Conservation (phyloP, 768 basidiomycete genomes). For the Suillus subluteus region DNA sequence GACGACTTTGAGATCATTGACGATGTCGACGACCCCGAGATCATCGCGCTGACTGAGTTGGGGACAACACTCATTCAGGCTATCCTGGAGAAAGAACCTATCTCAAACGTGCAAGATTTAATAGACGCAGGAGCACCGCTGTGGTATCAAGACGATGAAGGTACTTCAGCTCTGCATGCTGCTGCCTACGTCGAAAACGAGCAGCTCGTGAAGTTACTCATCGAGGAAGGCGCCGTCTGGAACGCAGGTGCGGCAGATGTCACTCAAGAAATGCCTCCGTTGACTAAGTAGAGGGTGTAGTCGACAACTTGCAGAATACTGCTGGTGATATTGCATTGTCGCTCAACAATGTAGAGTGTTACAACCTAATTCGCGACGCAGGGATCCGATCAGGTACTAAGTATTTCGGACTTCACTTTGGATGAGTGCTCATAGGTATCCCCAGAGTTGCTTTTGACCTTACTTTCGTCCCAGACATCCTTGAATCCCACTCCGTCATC, state of each 20-base stretch:
- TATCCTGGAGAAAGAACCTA: conserved; percentile 54
- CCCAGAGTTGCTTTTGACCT: conserved; percentile 70
- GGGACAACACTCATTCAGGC: conserved; percentile 63
- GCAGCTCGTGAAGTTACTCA: conserved; percentile 63
- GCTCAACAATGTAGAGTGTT: conserved; percentile 75
- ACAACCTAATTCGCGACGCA: conserved; percentile 84
- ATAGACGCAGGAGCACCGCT: conserved; percentile 74
- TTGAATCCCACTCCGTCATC: conserved; percentile 30
- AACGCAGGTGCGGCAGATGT: conserved; percentile 65
- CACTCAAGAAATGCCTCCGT: neutral
- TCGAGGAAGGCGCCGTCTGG: conserved; percentile 90
- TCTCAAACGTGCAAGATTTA: conserved; percentile 48
- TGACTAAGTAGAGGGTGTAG: conserved; percentile 37
- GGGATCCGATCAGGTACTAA: conserved; percentile 84
- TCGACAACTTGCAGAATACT: conserved; percentile 78
- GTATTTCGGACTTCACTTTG: conserved; percentile 12
- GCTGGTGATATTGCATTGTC: conserved; percentile 92
- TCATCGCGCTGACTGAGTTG: conserved; percentile 51
- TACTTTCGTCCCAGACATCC: conserved; percentile 54
- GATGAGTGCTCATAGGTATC: conserved; percentile 14
- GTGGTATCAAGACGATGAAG: conserved; percentile 90
- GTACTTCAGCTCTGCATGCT: conserved; percentile 84
- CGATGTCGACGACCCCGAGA: conserved; percentile 38
- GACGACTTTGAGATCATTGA: conserved; percentile 20
- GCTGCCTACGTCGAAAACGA: conserved; percentile 76